Evolutionary conservation across 2,329 filamentous ascomycete species (phyloP).

Genomic region (Fusarium haematococcum): DNA sequence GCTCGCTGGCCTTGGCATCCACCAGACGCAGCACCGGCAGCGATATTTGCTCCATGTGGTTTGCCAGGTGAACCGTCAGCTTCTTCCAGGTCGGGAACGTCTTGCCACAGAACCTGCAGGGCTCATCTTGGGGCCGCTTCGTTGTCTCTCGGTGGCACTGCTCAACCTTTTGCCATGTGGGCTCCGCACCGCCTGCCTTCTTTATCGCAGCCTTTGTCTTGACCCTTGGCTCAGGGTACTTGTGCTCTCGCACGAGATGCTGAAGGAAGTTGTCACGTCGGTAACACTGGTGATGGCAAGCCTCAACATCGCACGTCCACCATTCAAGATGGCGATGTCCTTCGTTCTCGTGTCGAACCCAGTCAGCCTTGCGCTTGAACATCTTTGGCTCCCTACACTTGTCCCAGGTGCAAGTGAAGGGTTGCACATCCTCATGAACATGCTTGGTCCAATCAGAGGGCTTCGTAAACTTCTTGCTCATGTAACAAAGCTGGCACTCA

Average conservation of each 20-base stretch:
- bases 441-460: slow-evolving; percentile 98
- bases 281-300: slow-evolving; percentile 85
- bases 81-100: slow-evolving; percentile 90
- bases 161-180: slow-evolving; percentile 83
- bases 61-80: slow-evolving; percentile 90
- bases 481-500: slow-evolving; percentile 90
- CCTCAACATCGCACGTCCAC: slow-evolving; percentile 87
- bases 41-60: slow-evolving; percentile 93
- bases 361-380: slow-evolving; percentile 95
- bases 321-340: slow-evolving; percentile 89
- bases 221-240: slow-evolving; percentile 82
- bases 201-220: slow-evolving; percentile 79
- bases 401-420: slow-evolving; percentile 92
- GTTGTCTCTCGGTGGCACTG: slow-evolving; percentile 78
- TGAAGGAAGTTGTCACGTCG: slow-evolving; percentile 94
- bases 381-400: slow-evolving; percentile 86
- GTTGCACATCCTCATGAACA: slow-evolving; percentile 92
- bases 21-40: slow-evolving; percentile 79
- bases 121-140: slow-evolving; percentile 76
- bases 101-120: slow-evolving; percentile 89
- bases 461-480: slow-evolving; percentile 86
- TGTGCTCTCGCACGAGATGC: slow-evolving; percentile 92
- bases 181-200: slow-evolving; percentile 67
- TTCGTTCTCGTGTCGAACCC: slow-evolving; percentile 95
- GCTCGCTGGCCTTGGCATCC: slow-evolving; percentile 56